Evolutionary conservation across 306 rosid species (phyloP), one percentile per base, ranked within the genome.

Genomic region (Elaeagnus macrophylla): DNA sequence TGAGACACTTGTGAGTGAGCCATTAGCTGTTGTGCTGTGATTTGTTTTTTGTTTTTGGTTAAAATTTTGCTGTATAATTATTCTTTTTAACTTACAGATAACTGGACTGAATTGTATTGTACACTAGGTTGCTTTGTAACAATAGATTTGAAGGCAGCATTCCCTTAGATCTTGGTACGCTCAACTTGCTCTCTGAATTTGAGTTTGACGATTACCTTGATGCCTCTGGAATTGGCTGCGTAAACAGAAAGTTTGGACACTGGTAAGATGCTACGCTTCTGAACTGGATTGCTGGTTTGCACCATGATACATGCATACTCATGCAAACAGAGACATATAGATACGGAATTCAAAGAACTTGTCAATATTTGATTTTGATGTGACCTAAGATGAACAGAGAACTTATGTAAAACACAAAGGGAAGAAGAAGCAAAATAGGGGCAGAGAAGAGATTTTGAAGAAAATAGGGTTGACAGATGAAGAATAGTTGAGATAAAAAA

Each of bases 221-320:
- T 20, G 48, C 65, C 38, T 25, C 73, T 60, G 72, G 67, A 38
- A 48, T 73, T 60, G 50, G 69, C 45, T 74, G 78, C 70, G 64
- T 72, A 41, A 76, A 78, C 68, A 76, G 93, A 73, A 86, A 82
- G 65, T 69, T 84, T 58, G 86, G 93, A 49, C 83, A 76, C 66
- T 69, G 86, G 93, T 80, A 77, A 67, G 68, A 56, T 51, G 37
- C 60, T 38, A 36, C 47, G 4, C 4, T 5, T 40, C 16, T 18
- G 17, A 25, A 17, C 11, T 43, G 19, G 8, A 20, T 57, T 44
- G 6, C 8, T 3, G 43, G n/a, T 38, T 37, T 11, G 3, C 4
- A 41, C 46, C 14, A 16, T 20, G 16, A 8, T 4, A 2, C 11
- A 60, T 8, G 37, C 6, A 8, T 12, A 48, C 9, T 32, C 40